These are phyloP conservation scores for Spergularia bocconei DNA, from an alignment of 148 eudicot species.

Conservation along the genomic window DNA sequence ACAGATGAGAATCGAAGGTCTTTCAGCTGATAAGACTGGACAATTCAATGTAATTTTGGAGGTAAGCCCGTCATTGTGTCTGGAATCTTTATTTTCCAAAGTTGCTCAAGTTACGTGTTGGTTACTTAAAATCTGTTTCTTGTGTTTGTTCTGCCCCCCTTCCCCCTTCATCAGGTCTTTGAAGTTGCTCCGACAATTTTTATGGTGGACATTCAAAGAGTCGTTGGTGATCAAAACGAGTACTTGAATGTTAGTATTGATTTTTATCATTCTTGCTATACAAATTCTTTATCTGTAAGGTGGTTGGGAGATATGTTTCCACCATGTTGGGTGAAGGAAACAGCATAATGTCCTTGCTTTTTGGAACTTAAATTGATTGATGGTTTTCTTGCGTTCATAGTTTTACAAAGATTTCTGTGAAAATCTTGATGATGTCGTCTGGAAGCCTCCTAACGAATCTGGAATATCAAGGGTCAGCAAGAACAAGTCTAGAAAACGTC, in stretches of 20 bases:
- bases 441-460: slow-evolving; percentile 70
- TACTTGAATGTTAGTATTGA: slow-evolving; percentile 57
- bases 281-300: background rate
- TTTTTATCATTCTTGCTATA: background rate
- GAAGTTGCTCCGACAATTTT: slow-evolving; percentile 77
- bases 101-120: background rate
- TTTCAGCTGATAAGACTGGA: slow-evolving; percentile 66
- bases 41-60: slow-evolving; percentile 78
- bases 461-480: slow-evolving; percentile 52
- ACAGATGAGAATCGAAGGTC: slow-evolving; percentile 97
- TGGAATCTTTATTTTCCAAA: background rate
- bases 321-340: too few species aligned
- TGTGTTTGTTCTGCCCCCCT: background rate
- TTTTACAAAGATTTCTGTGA: slow-evolving; percentile 80
- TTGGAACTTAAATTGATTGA: background rate
- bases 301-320: too few species aligned
- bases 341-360: background rate
- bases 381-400: slow-evolving; percentile 36
- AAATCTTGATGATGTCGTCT: slow-evolving; percentile 91
- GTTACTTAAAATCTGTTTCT: slow-evolving; percentile 3
- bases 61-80: slow-evolving; percentile 36
- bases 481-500: slow-evolving; percentile 58
- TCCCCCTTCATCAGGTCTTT: slow-evolving; percentile 44
- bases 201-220: slow-evolving; percentile 91
- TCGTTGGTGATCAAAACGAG: slow-evolving; percentile 75